Conservation (phyloP, 2,329 filamentous ascomycete species). For the Phoma sp. region DNA sequence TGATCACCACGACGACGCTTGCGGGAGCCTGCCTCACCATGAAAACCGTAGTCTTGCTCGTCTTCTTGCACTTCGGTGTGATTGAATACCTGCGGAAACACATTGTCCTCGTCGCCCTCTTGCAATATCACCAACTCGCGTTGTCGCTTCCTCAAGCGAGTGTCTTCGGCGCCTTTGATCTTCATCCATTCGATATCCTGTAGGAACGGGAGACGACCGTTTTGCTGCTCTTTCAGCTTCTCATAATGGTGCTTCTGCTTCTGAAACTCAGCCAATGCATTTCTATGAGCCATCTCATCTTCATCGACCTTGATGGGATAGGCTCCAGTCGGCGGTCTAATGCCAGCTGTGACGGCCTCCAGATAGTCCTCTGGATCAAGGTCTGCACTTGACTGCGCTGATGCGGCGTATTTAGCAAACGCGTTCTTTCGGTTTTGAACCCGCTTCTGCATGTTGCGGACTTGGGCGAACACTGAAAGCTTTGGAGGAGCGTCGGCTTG, state of each 20-base stretch:
- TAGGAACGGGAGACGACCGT: constrained; percentile 28
- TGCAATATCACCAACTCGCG: constrained; percentile 22
- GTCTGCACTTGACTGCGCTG: background rate
- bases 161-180: constrained; percentile 29
- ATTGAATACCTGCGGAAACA: constrained; percentile 18
- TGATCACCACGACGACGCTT: constrained; percentile 25
- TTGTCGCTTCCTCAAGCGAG: constrained; percentile 23
- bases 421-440: constrained; percentile 10
- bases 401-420: constrained; percentile 1
- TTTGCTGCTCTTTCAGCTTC: constrained; percentile 19
- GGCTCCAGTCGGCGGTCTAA: constrained; percentile 1
- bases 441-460: constrained; percentile 22
- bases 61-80: constrained; percentile 8
- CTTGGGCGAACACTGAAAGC: constrained; percentile 7
- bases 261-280: constrained; percentile 25
- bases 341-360: constrained; percentile 17
- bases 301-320: constrained; percentile 1
- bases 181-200: constrained; percentile 42
- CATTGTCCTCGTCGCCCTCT: constrained; percentile 18
- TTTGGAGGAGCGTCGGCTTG: background rate
- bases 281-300: constrained; percentile 18
- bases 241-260: constrained; percentile 33
- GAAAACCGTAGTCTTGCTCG: constrained; percentile 13
- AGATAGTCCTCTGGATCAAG: constrained; percentile 23
- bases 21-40: constrained; percentile 12